Conservation (phyloP, 1,139 yeast genomes). For the Waltiozyma sp. region DNA sequence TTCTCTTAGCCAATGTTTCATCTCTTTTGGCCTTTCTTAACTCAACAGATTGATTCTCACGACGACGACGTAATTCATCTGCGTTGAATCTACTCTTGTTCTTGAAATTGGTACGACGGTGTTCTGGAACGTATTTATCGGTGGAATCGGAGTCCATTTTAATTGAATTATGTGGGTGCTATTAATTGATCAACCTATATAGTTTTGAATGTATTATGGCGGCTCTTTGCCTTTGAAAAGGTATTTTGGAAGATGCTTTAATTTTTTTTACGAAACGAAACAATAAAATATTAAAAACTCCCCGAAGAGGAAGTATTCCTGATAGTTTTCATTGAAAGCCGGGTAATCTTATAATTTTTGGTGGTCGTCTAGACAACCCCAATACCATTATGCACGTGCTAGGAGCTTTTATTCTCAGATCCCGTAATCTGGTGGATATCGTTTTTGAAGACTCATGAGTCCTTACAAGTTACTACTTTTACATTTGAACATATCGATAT, state of each 20-base stretch:
- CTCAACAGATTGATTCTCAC: slow-evolving; percentile 96
- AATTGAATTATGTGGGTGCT: background rate
- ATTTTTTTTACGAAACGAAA: background rate
- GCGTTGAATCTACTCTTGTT: slow-evolving; percentile 90
- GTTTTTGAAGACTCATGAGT: too few relatives aligned
- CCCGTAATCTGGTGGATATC: too few relatives aligned
- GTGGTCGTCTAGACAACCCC: too few relatives aligned
- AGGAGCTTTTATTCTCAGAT: too few relatives aligned
- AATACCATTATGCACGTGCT: too few relatives aligned
- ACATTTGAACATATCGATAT: too few relatives aligned
- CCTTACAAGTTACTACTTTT: too few relatives aligned
- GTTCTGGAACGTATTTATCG: slow-evolving; percentile 87
- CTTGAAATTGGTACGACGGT: slow-evolving; percentile 92
- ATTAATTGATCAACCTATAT: background rate
- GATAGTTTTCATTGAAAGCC: background rate
- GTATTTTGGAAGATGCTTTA: background rate
- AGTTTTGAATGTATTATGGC: background rate
- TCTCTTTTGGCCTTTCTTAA: slow-evolving; percentile 94
- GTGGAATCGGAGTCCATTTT: slow-evolving; percentile 72
- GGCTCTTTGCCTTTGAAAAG: background rate
- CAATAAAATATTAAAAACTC: background rate
- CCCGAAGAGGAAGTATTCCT: background rate
- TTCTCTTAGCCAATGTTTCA: slow-evolving; percentile 85
- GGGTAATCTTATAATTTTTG: background rate
- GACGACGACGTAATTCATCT: slow-evolving; percentile 94